Conservation (phyloP, 2,329 filamentous ascomycete species). For the Fonsecaea monophora region DNA sequence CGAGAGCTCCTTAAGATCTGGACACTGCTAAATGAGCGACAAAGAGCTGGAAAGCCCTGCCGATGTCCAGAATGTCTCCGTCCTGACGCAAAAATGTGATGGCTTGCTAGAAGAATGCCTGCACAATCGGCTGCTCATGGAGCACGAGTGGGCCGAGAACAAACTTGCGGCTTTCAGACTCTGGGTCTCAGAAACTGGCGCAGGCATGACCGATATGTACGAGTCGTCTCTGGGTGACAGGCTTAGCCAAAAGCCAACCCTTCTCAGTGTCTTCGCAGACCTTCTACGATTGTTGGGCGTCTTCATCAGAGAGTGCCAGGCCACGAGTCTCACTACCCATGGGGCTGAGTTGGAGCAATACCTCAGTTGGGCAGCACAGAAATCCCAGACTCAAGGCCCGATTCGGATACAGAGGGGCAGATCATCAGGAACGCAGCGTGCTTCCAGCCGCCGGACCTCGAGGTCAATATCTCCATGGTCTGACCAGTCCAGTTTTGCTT, state of each 20-base stretch:
- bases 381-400: neutral
- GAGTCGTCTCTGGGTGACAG: constrained; percentile 5
- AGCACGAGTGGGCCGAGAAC: constrained; percentile 19
- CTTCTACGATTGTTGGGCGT: neutral
- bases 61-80: neutral
- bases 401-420: neutral
- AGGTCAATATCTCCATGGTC: constrained; percentile 18
- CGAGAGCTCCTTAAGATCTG: too few relatives aligned
- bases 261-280: neutral
- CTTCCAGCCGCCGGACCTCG: neutral
- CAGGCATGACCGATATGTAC: neutral
- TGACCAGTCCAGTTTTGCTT: constrained; percentile 10
- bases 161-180: constrained; percentile 14
- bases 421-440: neutral
- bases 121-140: constrained; percentile 7
- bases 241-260: neutral
- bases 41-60: neutral
- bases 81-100: neutral
- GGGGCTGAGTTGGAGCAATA: neutral
- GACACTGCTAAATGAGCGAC: neutral
- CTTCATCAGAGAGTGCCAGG: neutral
- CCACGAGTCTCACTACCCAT: neutral
- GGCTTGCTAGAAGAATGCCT: neutral
- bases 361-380: neutral
- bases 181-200: constrained; percentile 13